A percentile compares a stretch with the other conserved stretches of the same genome.
Evolutionary conservation across 2,329 filamentous ascomycete genomes (phyloP).

Genomic region (Scedosporium apiospermum): DNA sequence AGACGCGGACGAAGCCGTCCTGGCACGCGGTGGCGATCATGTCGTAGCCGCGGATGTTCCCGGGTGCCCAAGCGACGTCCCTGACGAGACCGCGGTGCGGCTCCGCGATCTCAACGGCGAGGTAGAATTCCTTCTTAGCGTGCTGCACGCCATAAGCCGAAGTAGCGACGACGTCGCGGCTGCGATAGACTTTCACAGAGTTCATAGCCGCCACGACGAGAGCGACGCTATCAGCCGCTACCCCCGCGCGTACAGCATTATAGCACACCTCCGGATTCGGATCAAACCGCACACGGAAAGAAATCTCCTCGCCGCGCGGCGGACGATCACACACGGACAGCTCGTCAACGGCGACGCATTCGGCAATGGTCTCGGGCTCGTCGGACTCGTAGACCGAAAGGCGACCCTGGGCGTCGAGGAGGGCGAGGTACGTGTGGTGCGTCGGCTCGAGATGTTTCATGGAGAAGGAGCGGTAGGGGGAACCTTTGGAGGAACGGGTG

Average conservation of each 20-base stretch:
- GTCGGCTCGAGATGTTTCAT: conserved; percentile 75
- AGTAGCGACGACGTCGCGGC: conserved; percentile 45
- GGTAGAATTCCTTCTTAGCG: conserved; percentile 71
- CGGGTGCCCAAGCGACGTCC: conserved; percentile 87
- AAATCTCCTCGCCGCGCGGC: conserved; percentile 72
- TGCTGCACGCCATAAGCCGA: conserved; percentile 39
- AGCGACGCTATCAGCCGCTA: conserved; percentile 67
- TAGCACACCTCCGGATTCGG: conserved; percentile 77
- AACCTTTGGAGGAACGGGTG: conserved; percentile 43
- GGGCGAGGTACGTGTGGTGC: conserved; percentile 72
- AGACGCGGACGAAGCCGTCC: conserved; percentile 84
- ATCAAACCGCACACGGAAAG: conserved; percentile 80
- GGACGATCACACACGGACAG: conserved; percentile 65
- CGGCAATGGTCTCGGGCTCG: conserved; percentile 68
- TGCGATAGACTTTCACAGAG: conserved; percentile 73
- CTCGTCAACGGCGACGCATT: conserved; percentile 67
- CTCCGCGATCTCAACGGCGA: conserved; percentile 62
- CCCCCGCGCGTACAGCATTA: conserved; percentile 67
- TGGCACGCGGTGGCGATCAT: conserved; percentile 86
- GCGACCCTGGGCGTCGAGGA: conserved; percentile 74
- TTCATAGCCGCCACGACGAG: conserved; percentile 83
- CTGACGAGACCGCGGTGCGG: conserved; percentile 68
- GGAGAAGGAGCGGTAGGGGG: conserved; percentile 72
- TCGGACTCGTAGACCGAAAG: conserved; percentile 78
- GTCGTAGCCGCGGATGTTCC: conserved; percentile 83